Evolutionary conservation across 305 asterid species (phyloP).

Genomic region (Fraxinus platypoda): DNA sequence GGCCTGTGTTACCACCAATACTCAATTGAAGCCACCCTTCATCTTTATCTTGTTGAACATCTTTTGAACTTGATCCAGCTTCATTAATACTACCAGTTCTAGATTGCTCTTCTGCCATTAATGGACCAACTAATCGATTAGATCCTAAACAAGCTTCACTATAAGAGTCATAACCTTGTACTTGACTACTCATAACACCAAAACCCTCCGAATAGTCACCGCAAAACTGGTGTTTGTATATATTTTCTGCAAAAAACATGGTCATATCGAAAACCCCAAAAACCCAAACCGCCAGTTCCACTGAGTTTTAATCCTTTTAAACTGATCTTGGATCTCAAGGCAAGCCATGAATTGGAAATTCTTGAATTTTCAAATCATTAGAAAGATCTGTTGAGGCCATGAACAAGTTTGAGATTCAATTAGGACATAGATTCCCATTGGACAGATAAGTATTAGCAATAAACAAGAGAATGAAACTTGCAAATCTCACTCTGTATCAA

Average conservation of each 20-base stretch:
- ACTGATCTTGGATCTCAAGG: conserved; percentile 6
- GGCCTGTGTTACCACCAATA: conserved; percentile 43
- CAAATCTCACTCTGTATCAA: conserved; percentile 66
- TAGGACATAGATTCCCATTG: conserved; percentile 42
- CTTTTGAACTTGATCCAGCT: conserved; percentile 45
- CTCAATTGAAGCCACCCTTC: conserved; percentile 74
- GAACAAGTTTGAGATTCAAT: conserved; percentile 25
- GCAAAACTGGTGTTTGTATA: conserved; percentile 18
- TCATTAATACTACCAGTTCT: conserved; percentile 35
- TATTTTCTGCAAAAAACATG: conserved; percentile 48
- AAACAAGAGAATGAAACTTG: conserved; percentile 35
- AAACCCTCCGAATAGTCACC: conserved; percentile 29
- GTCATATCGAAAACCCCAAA: conserved; percentile 45
- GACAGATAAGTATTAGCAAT: conserved; percentile 24
- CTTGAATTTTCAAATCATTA: neutral
- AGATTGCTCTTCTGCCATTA: conserved; percentile 45
- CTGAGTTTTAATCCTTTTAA: neutral
- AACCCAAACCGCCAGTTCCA: conserved; percentile 22
- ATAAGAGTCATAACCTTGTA: conserved; percentile 28
- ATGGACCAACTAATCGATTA: conserved; percentile 27
- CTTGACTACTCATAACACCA: conserved; percentile 29
- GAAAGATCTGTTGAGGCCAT: conserved; percentile 31
- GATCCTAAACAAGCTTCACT: conserved; percentile 36
- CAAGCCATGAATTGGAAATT: conserved; percentile 29
- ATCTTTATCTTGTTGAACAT: conserved; percentile 14